Conservation (phyloP, 176 grass and related monocot genomes). For the Carex scoparia region DNA sequence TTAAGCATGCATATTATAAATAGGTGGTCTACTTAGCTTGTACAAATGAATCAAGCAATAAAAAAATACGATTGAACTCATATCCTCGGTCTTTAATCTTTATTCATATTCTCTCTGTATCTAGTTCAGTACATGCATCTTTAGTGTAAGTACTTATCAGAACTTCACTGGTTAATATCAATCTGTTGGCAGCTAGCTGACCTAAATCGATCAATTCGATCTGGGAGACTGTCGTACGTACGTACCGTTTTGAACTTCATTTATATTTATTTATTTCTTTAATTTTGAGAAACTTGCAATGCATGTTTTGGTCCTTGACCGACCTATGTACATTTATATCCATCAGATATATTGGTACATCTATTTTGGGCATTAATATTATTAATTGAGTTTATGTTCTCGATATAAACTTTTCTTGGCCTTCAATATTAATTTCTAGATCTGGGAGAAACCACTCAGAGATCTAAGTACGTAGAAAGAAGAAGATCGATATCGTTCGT, state of each 20-base stretch:
- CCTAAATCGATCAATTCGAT: not conserved
- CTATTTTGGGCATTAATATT: no score
- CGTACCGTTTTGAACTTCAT: not conserved
- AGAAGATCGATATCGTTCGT: not conserved
- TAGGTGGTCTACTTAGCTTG: no score
- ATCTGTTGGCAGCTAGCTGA: not conserved
- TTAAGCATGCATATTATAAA: no score
- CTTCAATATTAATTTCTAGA: not conserved
- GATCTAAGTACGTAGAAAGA: not conserved
- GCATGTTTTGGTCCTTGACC: no score
- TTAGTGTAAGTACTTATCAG: no score
- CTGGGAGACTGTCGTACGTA: not conserved
- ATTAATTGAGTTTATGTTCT: not conserved
- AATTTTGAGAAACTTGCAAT: not conserved
- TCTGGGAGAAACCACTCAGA: slow-evolving; percentile 9
- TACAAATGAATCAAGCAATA: no score
- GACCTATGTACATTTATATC: not conserved
- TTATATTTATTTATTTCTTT: not conserved
- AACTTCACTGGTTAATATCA: not conserved
- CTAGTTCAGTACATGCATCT: no score
- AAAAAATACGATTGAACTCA: no score
- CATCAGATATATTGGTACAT: not conserved
- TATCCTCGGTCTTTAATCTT: no score
- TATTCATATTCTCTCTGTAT: no score
- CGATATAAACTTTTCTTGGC: not conserved